Conservation (phyloP, 305 asterid genomes). For the Solanum hybrid region DNA sequence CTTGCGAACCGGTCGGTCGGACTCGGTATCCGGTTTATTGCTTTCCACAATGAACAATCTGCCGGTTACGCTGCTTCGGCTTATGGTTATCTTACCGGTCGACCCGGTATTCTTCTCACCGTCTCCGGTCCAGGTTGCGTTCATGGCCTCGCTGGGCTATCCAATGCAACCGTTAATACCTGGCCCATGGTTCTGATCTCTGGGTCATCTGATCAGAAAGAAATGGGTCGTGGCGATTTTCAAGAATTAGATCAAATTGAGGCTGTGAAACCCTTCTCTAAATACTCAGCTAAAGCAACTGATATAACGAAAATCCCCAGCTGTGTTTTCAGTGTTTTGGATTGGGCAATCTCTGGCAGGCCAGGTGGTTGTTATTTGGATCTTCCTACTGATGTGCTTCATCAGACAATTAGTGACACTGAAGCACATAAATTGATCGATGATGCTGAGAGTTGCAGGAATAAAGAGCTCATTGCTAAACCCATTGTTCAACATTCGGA, state of each 20-base stretch:
- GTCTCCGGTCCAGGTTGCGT: slow-evolving; percentile 93
- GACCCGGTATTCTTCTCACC: slow-evolving; percentile 73
- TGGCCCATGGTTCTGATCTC: slow-evolving; percentile 92
- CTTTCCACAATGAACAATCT: slow-evolving; percentile 91
- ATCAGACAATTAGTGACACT: slow-evolving; percentile 35
- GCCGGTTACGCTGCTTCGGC: slow-evolving; percentile 96
- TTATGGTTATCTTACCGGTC: slow-evolving; percentile 73
- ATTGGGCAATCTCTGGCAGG: slow-evolving; percentile 45
- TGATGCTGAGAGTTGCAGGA: slow-evolving; percentile 34
- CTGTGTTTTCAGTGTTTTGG: slow-evolving; percentile 52
- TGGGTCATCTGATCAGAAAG: slow-evolving; percentile 71
- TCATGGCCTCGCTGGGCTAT: slow-evolving; percentile 81
- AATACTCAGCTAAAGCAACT: slow-evolving; percentile 59
- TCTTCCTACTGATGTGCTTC: slow-evolving; percentile 71
- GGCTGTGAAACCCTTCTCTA: slow-evolving; percentile 65
- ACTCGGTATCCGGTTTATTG: slow-evolving; percentile 71
- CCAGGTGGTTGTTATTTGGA: slow-evolving; percentile 85
- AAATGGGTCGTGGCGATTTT: slow-evolving; percentile 67
- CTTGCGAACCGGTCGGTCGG: slow-evolving; percentile 70
- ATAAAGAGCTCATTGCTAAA: slow-evolving; percentile 24
- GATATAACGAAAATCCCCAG: slow-evolving; percentile 44
- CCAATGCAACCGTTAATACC: slow-evolving; percentile 61
- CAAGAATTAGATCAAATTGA: slow-evolving; percentile 83
- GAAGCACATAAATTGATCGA: slow-evolving; percentile 53
- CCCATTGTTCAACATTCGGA: slow-evolving; percentile 26